A percentile compares a stretch with the other conserved stretches of the same genome.
Evolutionary conservation across 2,329 filamentous ascomycete species (phyloP).

Genomic region (Pseudopithomyces chartarum): DNA sequence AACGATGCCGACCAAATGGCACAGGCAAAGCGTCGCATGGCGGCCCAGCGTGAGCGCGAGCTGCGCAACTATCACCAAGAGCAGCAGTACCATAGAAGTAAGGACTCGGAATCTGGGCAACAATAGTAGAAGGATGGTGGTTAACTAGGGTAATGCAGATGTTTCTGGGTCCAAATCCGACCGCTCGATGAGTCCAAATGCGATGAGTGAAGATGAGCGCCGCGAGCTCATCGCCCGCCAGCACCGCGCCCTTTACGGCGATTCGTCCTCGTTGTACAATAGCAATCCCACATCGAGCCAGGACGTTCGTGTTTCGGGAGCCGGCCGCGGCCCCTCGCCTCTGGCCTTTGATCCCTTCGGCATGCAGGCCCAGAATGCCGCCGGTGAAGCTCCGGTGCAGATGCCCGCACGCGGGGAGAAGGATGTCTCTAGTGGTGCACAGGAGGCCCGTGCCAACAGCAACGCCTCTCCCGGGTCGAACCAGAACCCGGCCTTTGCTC

Average conservation of each 20-base stretch:
- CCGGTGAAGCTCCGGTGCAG: conserved; percentile 59
- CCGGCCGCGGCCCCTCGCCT: conserved; percentile 75
- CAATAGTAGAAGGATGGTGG: conserved; percentile 51
- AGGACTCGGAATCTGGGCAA: conserved; percentile 77
- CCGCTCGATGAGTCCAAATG: conserved; percentile 80
- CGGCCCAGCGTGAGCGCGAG: conserved; percentile 97
- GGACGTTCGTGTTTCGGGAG: conserved; percentile 64
- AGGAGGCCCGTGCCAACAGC: conserved; percentile 77
- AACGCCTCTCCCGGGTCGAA: conserved; percentile 81
- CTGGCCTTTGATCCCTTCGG: conserved; percentile 76
- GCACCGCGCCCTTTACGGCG: conserved; percentile 91
- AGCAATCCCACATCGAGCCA: conserved; percentile 70
- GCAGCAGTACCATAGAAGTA: conserved; percentile 99
- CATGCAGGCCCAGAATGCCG: conserved; percentile 56
- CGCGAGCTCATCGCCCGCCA: conserved; percentile 95
- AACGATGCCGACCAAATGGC: conserved; percentile 98
- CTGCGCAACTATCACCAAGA: conserved; percentile 99
- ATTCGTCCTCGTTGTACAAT: conserved; percentile 69
- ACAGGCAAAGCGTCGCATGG: conserved; percentile 99
- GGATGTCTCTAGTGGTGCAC: conserved; percentile 53
- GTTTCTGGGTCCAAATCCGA: conserved; percentile 80
- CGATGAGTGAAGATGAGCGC: conserved; percentile 94
- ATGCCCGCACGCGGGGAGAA: conserved; percentile 54
- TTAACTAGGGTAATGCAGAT: conserved; percentile 68
- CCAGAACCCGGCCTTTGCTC: conserved; percentile 54